Percentiles rank a stretch among this genome's conserved stretches.
Evolutionary conservation across 2,329 filamentous ascomycete species (phyloP).

Genomic region (Paraconiothyrium sp.): DNA sequence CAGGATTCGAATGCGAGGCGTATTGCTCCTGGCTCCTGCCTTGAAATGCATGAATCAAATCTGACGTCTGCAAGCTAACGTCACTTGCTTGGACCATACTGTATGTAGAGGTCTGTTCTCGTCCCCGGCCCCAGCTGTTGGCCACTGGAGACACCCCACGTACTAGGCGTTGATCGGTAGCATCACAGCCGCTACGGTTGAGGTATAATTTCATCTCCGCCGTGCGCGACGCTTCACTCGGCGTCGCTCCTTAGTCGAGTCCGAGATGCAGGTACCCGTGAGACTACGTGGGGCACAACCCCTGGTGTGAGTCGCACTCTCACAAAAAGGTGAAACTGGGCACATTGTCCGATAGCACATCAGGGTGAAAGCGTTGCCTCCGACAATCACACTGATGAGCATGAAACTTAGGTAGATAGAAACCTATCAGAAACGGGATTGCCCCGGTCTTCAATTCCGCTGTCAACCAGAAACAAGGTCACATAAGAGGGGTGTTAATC

Average conservation of each 20-base stretch:
- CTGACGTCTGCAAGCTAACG: not conserved
- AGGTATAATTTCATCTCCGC: not conserved
- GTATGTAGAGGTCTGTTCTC: not conserved
- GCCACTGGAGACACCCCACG: not conserved
- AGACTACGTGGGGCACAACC: not conserved
- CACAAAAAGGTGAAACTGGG: not conserved
- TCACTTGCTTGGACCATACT: not conserved
- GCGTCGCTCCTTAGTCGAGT: not conserved
- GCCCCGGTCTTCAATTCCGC: no score
- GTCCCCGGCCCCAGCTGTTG: conserved; percentile 1
- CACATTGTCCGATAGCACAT: conserved; percentile 9
- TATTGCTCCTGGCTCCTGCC: not conserved
- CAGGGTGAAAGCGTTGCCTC: not conserved
- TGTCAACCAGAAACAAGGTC: no score
- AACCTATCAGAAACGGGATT: no score
- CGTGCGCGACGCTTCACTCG: not conserved
- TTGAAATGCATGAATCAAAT: not conserved
- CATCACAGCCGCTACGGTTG: not conserved
- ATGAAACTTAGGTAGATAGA: not conserved
- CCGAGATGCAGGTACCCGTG: conserved; percentile 14
- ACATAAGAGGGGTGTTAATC: no score
- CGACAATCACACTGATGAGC: not conserved
- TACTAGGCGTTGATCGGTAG: not conserved
- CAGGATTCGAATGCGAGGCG: not conserved
- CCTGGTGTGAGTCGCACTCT: not conserved